Percentiles rank a stretch among this genome's conserved stretches.
These are phyloP conservation scores for Cylindrotheca closterium DNA, from an alignment of 108 stramenopile species.

Conservation along the genomic window DNA sequence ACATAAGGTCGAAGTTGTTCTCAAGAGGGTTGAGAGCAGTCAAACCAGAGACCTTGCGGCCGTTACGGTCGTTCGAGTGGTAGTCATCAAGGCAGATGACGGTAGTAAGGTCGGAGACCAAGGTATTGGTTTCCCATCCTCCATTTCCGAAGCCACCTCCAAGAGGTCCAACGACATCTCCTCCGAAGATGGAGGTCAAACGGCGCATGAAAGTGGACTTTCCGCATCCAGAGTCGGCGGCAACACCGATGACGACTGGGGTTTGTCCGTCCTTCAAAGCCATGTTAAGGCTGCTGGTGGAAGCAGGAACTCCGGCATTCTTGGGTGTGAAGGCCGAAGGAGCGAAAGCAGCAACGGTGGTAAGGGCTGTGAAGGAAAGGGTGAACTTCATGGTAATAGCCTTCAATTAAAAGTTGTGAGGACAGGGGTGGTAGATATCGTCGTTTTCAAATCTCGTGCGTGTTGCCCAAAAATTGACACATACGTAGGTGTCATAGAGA, in stretches of 20 bases:
- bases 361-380: conserved; percentile 20
- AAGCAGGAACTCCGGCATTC: conserved; percentile 14
- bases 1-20: conserved; percentile 98
- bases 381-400: conserved; percentile 48
- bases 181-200: conserved; percentile 95
- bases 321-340: conserved; percentile 57
- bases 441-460: neutral
- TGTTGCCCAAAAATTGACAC: neutral
- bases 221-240: conserved; percentile 97
- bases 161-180: conserved; percentile 91
- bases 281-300: conserved; percentile 63
- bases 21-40: conserved; percentile 92
- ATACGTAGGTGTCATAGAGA: too few species aligned
- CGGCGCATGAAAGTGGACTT: conserved; percentile 99
- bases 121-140: conserved; percentile 99
- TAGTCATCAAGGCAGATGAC: conserved; percentile 98
- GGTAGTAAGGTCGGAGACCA: conserved; percentile 95
- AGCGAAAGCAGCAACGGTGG: conserved; percentile 52
- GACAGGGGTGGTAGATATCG: neutral
- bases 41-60: conserved; percentile 91
- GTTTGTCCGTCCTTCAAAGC: conserved; percentile 68
- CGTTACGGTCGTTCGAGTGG: conserved; percentile 95
- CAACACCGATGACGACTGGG: conserved; percentile 95
- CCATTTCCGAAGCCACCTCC: conserved; percentile 87
- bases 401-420: neutral